These are phyloP conservation scores for Annulohypoxylon bovei DNA, from an alignment of 495 filamentous ascomycete species.

Conservation along the genomic window DNA sequence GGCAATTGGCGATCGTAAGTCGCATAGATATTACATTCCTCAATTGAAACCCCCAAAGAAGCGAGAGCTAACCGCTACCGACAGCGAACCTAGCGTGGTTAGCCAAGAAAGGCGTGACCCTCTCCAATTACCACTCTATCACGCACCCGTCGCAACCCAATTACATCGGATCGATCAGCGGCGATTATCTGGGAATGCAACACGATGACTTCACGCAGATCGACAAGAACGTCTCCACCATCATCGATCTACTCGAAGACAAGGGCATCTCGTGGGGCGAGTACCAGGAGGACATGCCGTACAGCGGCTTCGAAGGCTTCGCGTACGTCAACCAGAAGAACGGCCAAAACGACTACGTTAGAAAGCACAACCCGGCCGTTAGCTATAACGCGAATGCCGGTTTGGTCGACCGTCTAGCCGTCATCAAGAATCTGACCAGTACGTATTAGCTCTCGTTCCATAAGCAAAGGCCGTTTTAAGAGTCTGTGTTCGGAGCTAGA, in stretches of 20 bases:
- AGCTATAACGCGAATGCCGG: constrained; percentile 67
- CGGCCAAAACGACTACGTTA: constrained; percentile 72
- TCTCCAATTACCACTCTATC: constrained; percentile 71
- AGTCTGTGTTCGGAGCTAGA: neutral
- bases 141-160: constrained; percentile 79
- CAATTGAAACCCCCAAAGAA: neutral
- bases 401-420: constrained; percentile 62
- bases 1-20: constrained; percentile 49
- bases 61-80: constrained; percentile 5
- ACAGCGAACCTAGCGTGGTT: constrained; percentile 57
- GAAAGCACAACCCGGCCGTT: constrained; percentile 78
- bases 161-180: constrained; percentile 70
- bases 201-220: constrained; percentile 67
- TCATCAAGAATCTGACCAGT: constrained; percentile 73
- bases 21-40: neutral
- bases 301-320: constrained; percentile 69
- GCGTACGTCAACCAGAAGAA: constrained; percentile 62
- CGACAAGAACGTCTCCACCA: constrained; percentile 69
- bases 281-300: constrained; percentile 76
- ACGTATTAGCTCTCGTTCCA: neutral
- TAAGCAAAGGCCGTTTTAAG: neutral
- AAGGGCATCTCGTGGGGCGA: constrained; percentile 73
- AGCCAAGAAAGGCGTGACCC: constrained; percentile 68
- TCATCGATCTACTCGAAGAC: constrained; percentile 75
- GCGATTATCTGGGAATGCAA: constrained; percentile 76